A percentile compares a stretch with the other conserved stretches of the same genome.
Evolutionary conservation across 306 rosid genomes (phyloP).

Genomic region (Oemleria cerasiformis): DNA sequence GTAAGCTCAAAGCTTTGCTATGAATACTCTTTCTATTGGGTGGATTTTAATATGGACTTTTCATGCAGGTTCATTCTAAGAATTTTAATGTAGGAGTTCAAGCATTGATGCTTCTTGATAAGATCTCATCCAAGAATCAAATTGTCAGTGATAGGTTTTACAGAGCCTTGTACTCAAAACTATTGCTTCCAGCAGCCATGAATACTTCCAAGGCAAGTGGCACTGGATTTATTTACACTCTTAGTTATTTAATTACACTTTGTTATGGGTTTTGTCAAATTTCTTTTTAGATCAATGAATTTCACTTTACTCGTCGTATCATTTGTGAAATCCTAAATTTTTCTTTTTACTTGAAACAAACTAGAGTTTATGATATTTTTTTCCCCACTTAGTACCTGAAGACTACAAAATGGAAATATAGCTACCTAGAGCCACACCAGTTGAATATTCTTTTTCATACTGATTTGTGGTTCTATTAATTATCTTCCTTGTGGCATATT

Average conservation of each 20-base stretch:
- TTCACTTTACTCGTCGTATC: not conserved
- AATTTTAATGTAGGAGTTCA: constrained; percentile 93
- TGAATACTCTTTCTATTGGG: not conserved
- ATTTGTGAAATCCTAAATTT: not conserved
- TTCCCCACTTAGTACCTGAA: too few relatives aligned
- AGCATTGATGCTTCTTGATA: constrained; percentile 92
- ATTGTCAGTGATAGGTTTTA: constrained; percentile 85
- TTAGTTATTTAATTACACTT: not conserved
- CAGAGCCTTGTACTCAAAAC: constrained; percentile 87
- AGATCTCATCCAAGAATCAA: constrained; percentile 90
- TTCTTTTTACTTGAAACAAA: not conserved
- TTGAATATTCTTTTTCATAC: not conserved
- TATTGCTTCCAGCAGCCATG: constrained; percentile 86
- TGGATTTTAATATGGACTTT: constrained; percentile 20
- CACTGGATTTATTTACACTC: not conserved
- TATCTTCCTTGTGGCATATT: not conserved
- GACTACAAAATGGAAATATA: not conserved
- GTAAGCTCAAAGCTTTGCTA: constrained; percentile 39
- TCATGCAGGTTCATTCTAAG: constrained; percentile 83
- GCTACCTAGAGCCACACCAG: not conserved
- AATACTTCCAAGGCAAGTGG: constrained; percentile 79
- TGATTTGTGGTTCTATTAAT: not conserved
- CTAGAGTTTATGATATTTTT: not conserved
- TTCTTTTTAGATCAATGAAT: not conserved
- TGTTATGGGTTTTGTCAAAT: not conserved